A percentile compares a stretch with the other conserved stretches of the same genome.
These are phyloP conservation scores for Sarocladium oryzae DNA, from an alignment of 2,329 filamentous ascomycete species.

Conservation along the genomic window DNA sequence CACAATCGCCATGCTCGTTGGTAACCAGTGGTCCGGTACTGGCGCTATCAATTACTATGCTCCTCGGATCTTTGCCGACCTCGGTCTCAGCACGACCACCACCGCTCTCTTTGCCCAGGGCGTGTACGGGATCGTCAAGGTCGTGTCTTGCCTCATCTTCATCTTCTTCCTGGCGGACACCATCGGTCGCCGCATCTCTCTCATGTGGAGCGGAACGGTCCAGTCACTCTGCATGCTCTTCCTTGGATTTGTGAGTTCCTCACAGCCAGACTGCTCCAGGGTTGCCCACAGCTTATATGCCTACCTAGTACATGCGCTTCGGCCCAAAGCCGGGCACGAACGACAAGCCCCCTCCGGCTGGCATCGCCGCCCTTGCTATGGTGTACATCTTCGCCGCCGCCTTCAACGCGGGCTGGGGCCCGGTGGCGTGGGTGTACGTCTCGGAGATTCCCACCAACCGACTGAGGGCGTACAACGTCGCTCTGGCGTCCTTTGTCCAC, in stretches of 20 bases:
- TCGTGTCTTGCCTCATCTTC: constrained; percentile 53
- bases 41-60: constrained; percentile 51
- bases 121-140: constrained; percentile 63
- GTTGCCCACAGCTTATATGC: too few relatives aligned
- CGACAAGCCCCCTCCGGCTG: constrained; percentile 35
- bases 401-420: constrained; percentile 58
- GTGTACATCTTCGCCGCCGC: constrained; percentile 58
- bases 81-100: constrained; percentile 45
- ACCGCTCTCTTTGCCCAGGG: constrained; percentile 61
- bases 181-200: constrained; percentile 47
- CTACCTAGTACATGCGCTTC: constrained; percentile 44
- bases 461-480: constrained; percentile 52
- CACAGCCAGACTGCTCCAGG: too few relatives aligned
- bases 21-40: constrained; percentile 21
- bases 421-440: constrained; percentile 44
- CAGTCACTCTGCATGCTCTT: constrained; percentile 46
- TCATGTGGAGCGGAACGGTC: constrained; percentile 20
- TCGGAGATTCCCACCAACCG: constrained; percentile 56
- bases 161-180: constrained; percentile 58
- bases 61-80: constrained; percentile 53
- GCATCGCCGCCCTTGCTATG: constrained; percentile 49
- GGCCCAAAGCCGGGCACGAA: constrained; percentile 25
- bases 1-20: constrained; percentile 18
- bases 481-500: constrained; percentile 54
- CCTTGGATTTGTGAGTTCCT: constrained; percentile 39